Percentiles rank a stretch among this genome's conserved stretches.
Evolutionary conservation across 257 asterid species (phyloP).

Genomic region (Gardenia jasminoides): DNA sequence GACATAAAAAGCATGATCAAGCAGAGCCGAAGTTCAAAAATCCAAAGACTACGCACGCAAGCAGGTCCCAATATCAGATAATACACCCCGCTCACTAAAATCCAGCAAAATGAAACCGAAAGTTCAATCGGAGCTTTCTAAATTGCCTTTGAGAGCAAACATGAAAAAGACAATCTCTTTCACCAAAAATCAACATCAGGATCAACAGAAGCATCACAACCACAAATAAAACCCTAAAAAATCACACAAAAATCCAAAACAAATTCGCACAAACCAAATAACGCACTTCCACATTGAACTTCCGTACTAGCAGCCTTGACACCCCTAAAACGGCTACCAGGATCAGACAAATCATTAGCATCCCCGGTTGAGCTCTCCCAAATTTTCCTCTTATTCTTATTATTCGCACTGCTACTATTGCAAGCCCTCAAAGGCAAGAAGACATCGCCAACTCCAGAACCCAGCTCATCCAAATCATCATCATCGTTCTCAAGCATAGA

Average conservation of each 20-base stretch:
- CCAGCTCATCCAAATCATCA: slow-evolving; percentile 40
- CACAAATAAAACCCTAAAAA: not conserved
- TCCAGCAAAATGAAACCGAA: not conserved
- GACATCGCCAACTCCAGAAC: slow-evolving; percentile 61
- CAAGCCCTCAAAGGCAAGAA: slow-evolving; percentile 68
- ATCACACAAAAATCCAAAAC: not conserved
- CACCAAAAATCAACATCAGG: not conserved
- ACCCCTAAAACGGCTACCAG: slow-evolving; percentile 24
- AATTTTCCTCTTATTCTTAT: slow-evolving; percentile 57
- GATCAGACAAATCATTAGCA: slow-evolving; percentile 29
- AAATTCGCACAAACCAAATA: not conserved
- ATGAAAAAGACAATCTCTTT: not conserved
- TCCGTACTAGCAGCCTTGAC: slow-evolving; percentile 31
- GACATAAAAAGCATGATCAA: not conserved
- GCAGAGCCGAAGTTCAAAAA: not conserved
- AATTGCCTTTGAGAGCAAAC: not conserved
- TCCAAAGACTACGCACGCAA: not conserved
- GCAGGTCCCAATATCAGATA: not conserved
- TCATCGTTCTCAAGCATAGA: slow-evolving; percentile 57
- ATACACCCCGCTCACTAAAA: not conserved
- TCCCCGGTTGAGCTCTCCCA: slow-evolving; percentile 28
- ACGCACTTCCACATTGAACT: slow-evolving; percentile 40
- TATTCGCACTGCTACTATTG: slow-evolving; percentile 16
- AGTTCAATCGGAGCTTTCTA: not conserved
- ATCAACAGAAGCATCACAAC: not conserved